Evolutionary conservation across 2,329 filamentous ascomycete genomes (phyloP).

Genomic region (Ramichloridium luteum): DNA sequence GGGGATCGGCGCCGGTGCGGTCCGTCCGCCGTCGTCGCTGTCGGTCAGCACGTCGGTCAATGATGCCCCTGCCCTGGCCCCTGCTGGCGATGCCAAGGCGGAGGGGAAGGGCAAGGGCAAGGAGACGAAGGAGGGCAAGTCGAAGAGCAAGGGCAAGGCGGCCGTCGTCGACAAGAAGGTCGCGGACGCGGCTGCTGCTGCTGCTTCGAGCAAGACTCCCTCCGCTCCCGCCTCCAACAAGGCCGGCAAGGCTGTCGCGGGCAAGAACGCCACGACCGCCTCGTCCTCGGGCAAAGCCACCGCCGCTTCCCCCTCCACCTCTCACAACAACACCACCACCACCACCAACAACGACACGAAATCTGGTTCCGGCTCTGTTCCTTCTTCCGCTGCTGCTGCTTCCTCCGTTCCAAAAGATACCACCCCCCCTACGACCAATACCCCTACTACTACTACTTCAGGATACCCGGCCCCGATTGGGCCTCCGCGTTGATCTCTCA

Average conservation of each 20-base stretch:
- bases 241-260: background rate
- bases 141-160: too few species aligned
- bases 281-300: background rate
- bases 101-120: background rate
- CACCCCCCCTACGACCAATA: slow-evolving; percentile 11
- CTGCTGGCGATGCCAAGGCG: slow-evolving; percentile 1
- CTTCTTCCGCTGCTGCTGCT: background rate
- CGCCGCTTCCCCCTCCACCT: background rate
- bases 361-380: background rate
- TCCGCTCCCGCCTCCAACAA: background rate
- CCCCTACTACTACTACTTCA: slow-evolving; percentile 17
- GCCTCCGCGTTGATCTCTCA: slow-evolving; percentile 28
- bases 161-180: too few species aligned
- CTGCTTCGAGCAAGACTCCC: slow-evolving; percentile 5
- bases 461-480: slow-evolving; percentile 29
- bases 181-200: slow-evolving; percentile 9
- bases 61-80: slow-evolving; percentile 2
- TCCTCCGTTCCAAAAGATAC: slow-evolving; percentile 2
- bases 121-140: too few species aligned
- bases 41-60: background rate
- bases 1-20: background rate
- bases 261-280: background rate
- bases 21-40: slow-evolving; percentile 1
- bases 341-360: background rate
- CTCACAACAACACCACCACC: background rate